These are phyloP conservation scores for Caryopteris hybrid DNA, from an alignment of 305 asterid species.

Conservation along the genomic window DNA sequence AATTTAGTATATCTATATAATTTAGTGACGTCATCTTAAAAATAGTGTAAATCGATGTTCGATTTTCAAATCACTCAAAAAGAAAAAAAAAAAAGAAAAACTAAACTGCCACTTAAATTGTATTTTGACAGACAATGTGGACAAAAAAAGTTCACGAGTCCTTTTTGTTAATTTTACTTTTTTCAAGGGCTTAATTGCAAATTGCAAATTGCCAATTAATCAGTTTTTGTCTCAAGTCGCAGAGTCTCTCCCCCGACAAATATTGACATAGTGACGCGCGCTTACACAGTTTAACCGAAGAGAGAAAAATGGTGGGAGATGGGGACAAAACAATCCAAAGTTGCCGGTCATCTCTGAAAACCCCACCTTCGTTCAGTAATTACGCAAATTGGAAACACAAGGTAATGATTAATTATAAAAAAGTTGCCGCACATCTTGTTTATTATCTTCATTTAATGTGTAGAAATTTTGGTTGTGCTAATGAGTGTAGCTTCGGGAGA, in stretches of 20 bases:
- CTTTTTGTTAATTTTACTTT: too few relatives aligned
- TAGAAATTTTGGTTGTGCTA: slow-evolving; percentile 9
- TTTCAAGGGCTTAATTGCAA: too few relatives aligned
- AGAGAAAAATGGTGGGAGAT: slow-evolving; percentile 42
- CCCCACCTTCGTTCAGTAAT: slow-evolving; percentile 43
- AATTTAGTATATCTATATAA: too few relatives aligned
- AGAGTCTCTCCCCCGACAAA: not conserved
- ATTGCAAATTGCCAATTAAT: too few relatives aligned
- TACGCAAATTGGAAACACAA: slow-evolving; percentile 67
- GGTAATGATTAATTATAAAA: slow-evolving; percentile 32
- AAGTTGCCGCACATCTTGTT: not conserved
- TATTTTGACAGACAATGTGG: too few relatives aligned
- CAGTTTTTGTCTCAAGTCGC: not conserved
- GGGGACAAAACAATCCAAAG: slow-evolving; percentile 22
- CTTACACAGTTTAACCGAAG: not conserved
- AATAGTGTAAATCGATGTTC: too few relatives aligned
- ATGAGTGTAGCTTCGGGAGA: slow-evolving; percentile 69
- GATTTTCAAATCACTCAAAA: too few relatives aligned
- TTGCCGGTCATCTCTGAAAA: slow-evolving; percentile 49
- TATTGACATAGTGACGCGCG: not conserved
- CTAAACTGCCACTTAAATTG: too few relatives aligned
- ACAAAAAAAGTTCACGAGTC: too few relatives aligned
- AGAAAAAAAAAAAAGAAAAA: too few relatives aligned
- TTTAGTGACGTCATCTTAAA: too few relatives aligned
- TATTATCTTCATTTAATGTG: not conserved